phyloP scores from a whole-genome alignment of 164 flowering plant genomes.

The Buxus sempervirens region DNA sequence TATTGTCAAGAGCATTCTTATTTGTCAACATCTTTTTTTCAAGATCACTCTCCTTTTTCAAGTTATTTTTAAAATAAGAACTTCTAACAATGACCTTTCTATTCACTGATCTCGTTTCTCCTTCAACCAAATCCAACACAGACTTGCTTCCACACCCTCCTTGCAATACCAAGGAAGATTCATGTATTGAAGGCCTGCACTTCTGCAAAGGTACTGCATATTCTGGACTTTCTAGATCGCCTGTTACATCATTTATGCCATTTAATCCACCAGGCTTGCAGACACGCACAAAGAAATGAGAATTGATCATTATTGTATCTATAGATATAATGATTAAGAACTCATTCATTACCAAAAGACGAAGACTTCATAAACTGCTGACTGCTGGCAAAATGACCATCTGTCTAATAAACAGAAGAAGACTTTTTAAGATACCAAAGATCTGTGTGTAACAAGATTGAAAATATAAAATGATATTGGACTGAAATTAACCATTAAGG shows the following conservation, averaged over 20 bases:
- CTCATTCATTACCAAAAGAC: conserved; percentile 33
- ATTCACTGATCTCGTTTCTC: conserved; percentile 23
- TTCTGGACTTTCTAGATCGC: conserved; percentile 15
- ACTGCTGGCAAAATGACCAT: conserved; percentile 19
- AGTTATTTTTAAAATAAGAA: conserved; percentile 49
- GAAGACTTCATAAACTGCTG: conserved; percentile 21
- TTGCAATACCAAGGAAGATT: conserved; percentile 35
- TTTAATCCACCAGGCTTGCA: conserved; percentile 10
- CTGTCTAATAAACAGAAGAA: conserved; percentile 30
- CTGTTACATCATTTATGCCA: conserved; percentile 14
- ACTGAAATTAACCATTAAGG: neutral
- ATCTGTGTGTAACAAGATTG: neutral
- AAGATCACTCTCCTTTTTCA: conserved; percentile 20
- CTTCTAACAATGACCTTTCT: conserved; percentile 47
- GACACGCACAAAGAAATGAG: conserved; percentile 13
- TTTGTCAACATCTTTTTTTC: conserved; percentile 29
- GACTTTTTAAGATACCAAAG: conserved; percentile 2
- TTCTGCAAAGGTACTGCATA: conserved; percentile 21
- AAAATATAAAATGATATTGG: neutral
- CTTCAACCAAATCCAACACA: conserved; percentile 20
- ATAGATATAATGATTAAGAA: neutral
- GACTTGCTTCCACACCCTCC: conserved; percentile 27
- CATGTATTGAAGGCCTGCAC: conserved; percentile 26
- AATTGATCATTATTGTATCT: neutral
- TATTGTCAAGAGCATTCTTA: conserved; percentile 23